These are phyloP conservation scores for Podila verticillata DNA, from an alignment of 192 early-diverging fungal species.

Conservation along the genomic window DNA sequence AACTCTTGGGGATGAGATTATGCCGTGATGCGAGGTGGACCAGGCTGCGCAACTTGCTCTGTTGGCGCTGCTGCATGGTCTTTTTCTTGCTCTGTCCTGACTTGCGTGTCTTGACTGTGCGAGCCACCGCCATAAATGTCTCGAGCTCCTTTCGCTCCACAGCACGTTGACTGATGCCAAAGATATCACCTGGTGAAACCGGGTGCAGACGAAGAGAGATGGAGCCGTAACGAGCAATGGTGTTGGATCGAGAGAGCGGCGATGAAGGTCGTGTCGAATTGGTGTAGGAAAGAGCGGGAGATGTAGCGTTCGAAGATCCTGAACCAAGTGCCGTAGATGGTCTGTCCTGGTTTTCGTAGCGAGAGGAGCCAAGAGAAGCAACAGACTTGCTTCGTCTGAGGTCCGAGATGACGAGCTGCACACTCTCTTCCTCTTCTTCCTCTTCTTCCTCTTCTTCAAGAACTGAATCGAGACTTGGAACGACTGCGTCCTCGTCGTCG, in stretches of 20 bases:
- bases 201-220: conserved; percentile 36
- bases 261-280: conserved; percentile 8
- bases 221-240: conserved; percentile 23
- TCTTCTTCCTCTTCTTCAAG: conserved; percentile 26
- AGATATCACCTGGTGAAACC: conserved; percentile 45
- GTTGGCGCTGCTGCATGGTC: conserved; percentile 23
- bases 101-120: conserved; percentile 14
- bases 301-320: background rate
- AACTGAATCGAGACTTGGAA: conserved; percentile 27
- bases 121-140: conserved; percentile 29
- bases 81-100: conserved; percentile 10
- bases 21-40: background rate
- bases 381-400: conserved; percentile 35
- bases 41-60: conserved; percentile 26
- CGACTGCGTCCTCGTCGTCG: conserved; percentile 12
- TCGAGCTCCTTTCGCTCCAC: conserved; percentile 36
- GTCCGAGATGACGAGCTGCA: conserved; percentile 21
- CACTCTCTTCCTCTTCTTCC: conserved; percentile 34
- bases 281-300: background rate
- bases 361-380: conserved; percentile 27
- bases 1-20: background rate
- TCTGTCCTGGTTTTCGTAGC: conserved; percentile 28
- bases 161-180: conserved; percentile 49
- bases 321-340: background rate
- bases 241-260: conserved; percentile 19